Conservation (phyloP, 1,284 basidiomycete species). For the Trichosporon sp. region DNA sequence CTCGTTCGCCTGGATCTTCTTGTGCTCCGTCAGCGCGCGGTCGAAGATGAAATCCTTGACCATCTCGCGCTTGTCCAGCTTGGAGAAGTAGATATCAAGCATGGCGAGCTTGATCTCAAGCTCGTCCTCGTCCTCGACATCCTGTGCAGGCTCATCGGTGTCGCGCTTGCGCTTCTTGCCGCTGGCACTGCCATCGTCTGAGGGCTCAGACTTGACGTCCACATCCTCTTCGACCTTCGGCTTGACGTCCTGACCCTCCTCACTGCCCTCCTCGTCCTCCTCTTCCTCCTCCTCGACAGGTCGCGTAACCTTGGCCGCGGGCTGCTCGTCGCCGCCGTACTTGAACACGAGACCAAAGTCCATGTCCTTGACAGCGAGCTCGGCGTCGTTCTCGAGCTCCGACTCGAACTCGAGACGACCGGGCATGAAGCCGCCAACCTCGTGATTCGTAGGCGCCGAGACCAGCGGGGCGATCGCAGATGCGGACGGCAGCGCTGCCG, state of each 20-base stretch:
- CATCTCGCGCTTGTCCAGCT: constrained; percentile 81
- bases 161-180: constrained; percentile 59
- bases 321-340: constrained; percentile 77
- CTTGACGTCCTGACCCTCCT: constrained; percentile 26
- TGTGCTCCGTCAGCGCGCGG: constrained; percentile 85
- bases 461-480: constrained; percentile 64
- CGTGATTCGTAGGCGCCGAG: constrained; percentile 91
- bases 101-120: constrained; percentile 47
- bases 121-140: constrained; percentile 54
- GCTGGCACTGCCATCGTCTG: constrained; percentile 37
- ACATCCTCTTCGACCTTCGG: constrained; percentile 20
- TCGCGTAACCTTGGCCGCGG: constrained; percentile 51
- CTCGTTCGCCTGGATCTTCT: constrained; percentile 87
- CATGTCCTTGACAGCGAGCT: constrained; percentile 90
- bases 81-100: constrained; percentile 87
- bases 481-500: constrained; percentile 46
- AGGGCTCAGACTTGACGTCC: constrained; percentile 24
- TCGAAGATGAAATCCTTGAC: constrained; percentile 91
- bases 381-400: constrained; percentile 93
- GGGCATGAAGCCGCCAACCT: constrained; percentile 88
- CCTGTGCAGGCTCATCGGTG: constrained; percentile 67
- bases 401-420: constrained; percentile 96
- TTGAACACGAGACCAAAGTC: constrained; percentile 85
- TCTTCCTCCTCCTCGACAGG: constrained; percentile 34
- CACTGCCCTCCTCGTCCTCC: constrained; percentile 34